Evolutionary conservation across 805 yeast species (phyloP).

Genomic region (Schizosaccharomyces octosporus): DNA sequence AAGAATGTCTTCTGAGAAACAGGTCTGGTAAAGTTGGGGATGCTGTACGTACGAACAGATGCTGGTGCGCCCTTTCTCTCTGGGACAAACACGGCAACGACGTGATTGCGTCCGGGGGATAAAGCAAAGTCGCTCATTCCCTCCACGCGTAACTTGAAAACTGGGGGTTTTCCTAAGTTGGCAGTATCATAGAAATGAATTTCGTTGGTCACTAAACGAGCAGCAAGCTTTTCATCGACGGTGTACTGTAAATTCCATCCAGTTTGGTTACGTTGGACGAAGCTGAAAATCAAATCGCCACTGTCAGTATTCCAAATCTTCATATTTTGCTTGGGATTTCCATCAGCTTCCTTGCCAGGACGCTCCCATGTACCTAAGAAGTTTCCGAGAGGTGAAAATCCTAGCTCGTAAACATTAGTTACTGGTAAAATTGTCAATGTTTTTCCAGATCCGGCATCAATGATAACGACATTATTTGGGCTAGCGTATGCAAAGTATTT

Average conservation of each 20-base stretch:
- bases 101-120: conserved; percentile 74
- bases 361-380: conserved; percentile 75
- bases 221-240: conserved; percentile 47
- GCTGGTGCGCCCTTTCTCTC: conserved; percentile 79
- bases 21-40: conserved; percentile 53
- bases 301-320: conserved; percentile 39
- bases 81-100: conserved; percentile 74
- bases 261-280: conserved; percentile 56
- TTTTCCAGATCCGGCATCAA: background rate
- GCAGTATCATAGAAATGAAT: conserved; percentile 41
- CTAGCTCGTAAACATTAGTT: conserved; percentile 52
- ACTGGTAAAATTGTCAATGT: conserved; percentile 10
- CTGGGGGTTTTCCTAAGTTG: conserved; percentile 19
- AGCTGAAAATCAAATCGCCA: conserved; percentile 29
- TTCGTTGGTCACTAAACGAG: conserved; percentile 34
- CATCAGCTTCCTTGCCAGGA: conserved; percentile 19
- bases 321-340: conserved; percentile 51
- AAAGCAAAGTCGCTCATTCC: conserved; percentile 36
- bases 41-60: conserved; percentile 54
- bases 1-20: conserved; percentile 70
- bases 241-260: conserved; percentile 86
- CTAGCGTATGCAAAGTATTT: background rate
- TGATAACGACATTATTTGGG: conserved; percentile 9
- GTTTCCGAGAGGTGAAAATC: conserved; percentile 72
- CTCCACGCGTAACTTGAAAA: conserved; percentile 30